Evolutionary conservation across 192 early-diverging fungal genomes (phyloP), one percentile per base, ranked within the genome.

Genomic region (Backusella tarrabulga): DNA sequence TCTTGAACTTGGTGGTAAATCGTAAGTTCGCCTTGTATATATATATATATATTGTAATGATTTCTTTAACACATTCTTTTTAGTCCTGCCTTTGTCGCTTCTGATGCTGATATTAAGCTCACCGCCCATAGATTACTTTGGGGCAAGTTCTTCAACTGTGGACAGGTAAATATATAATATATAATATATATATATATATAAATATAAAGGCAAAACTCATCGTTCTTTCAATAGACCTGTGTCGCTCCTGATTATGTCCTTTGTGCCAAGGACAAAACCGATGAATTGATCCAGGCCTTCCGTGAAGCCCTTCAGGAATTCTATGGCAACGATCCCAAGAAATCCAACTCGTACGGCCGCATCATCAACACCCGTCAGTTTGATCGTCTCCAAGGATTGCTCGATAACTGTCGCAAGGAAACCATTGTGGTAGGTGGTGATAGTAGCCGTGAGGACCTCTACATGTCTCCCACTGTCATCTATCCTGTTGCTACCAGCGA

Each of bases 1-100:
- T 23, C 88, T 98, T 41, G 97, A 98, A 83, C 88, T 98, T n/a
- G 97, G 97, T 71, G 97, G 97, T 44, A 98, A 98, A 81, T 83
- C 73, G 87, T 86, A 73, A 77, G 74, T 69, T 7, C 34, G 2
- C 9, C 8, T 0, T 50, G 46, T 6, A n/a, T 5, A 6, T 67
- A 29, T 32, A 23, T 32, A 32, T 3, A 29, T 32, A 23, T 32
- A 32, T 3, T 32, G 32, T 32, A 32, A 32, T 15, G 1, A 8
- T 34, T 7, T 50, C 5, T 5, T 50, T 50, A 38, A 40, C 36
- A 66, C 12, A 35, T 21, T 15, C 6, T 26, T 32, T 41, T 63
- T 74, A 88, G 87, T 32, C 92, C 92, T 40, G 85, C 76, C 1
- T 83, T 93, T 66, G 80, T 95, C 83, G 76, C 89, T 67, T 82